These are phyloP conservation scores for Coemansia sp. DNA, from an alignment of 192 early-diverging fungal genomes.

Conservation along the genomic window DNA sequence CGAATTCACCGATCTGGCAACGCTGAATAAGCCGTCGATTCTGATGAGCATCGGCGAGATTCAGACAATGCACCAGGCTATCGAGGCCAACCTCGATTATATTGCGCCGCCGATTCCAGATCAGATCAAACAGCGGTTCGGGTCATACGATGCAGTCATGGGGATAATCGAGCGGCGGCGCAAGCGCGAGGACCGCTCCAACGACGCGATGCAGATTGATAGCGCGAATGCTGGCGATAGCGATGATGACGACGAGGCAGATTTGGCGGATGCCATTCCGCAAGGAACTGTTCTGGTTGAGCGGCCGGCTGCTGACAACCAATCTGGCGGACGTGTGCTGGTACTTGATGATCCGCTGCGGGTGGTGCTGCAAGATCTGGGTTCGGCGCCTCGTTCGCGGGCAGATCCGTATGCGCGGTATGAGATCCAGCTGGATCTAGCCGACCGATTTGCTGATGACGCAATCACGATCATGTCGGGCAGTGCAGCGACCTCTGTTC, in stretches of 20 bases:
- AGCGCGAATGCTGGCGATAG: constrained; percentile 3
- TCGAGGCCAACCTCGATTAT: constrained; percentile 77
- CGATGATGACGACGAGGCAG: constrained; percentile 49
- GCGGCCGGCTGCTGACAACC: constrained; percentile 26
- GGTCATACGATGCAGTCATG: constrained; percentile 52
- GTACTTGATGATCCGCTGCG: constrained; percentile 63
- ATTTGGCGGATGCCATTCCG: constrained; percentile 51
- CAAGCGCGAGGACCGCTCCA: constrained; percentile 33
- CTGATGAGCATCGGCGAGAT: constrained; percentile 92
- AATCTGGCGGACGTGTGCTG: constrained; percentile 36
- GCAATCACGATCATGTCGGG: constrained; percentile 57
- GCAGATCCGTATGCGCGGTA: constrained; percentile 51
- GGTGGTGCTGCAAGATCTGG: constrained; percentile 68
- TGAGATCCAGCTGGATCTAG: constrained; percentile 53
- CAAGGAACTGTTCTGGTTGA: constrained; percentile 55
- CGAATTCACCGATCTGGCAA: constrained; percentile 78
- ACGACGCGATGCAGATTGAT: constrained; percentile 15
- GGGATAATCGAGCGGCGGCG: constrained; percentile 53
- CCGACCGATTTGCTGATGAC: constrained; percentile 63
- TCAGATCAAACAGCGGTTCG: constrained; percentile 55
- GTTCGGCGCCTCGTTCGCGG: constrained; percentile 56
- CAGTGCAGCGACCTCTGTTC: constrained; percentile 48
- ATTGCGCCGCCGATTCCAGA: constrained; percentile 61
- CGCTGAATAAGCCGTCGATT: constrained; percentile 80
- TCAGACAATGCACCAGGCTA: constrained; percentile 80